Conservation (phyloP, 169 alveolate genomes). For the Eimeria zaria region DNA sequence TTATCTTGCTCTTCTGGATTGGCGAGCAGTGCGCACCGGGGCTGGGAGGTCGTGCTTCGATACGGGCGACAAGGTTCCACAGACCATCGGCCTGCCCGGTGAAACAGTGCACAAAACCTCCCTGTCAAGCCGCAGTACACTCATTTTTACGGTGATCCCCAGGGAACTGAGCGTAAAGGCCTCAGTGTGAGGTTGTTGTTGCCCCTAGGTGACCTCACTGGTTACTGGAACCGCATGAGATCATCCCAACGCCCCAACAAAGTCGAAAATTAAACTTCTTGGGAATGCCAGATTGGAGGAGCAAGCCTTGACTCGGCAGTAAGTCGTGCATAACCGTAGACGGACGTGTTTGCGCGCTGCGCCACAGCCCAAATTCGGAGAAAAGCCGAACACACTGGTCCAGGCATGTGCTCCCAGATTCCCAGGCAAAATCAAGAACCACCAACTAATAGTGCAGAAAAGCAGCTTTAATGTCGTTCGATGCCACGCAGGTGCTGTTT, state of each 20-base stretch:
- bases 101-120: background rate
- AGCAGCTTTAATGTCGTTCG: background rate
- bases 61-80: background rate
- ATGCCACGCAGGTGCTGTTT: too few relatives aligned
- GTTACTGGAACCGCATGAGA: background rate
- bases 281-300: background rate
- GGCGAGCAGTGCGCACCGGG: slow-evolving; percentile 73
- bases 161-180: background rate
- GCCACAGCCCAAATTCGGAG: background rate
- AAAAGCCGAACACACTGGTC: background rate
- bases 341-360: background rate
- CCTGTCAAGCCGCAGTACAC: background rate
- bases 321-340: background rate
- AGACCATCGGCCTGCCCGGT: slow-evolving; percentile 48
- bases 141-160: background rate
- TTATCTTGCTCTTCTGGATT: background rate
- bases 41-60: slow-evolving; percentile 41
- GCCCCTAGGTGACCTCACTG: slow-evolving; percentile 12
- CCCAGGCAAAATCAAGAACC: background rate
- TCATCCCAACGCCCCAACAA: background rate
- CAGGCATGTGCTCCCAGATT: background rate
- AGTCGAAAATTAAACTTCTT: background rate
- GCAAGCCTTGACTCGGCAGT: background rate
- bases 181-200: background rate
- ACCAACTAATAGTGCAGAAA: background rate